Conservation (phyloP, 768 basidiomycete species). For the Lanmaoa pseudosensibilis region DNA sequence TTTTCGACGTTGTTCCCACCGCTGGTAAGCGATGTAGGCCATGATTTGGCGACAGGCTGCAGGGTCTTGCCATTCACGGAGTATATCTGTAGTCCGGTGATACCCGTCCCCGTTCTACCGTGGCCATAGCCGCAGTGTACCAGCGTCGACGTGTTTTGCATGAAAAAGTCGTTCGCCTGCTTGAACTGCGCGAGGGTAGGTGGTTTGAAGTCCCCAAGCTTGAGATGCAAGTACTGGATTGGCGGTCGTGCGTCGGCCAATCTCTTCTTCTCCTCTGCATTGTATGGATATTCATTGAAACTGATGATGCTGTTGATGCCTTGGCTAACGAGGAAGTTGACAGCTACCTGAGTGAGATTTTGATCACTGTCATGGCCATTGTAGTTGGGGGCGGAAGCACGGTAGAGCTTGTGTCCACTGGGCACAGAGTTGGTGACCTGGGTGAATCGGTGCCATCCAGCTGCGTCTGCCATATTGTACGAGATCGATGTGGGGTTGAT, state of each 20-base stretch:
- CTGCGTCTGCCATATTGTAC: slow-evolving; percentile 3
- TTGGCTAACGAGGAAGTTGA: slow-evolving; percentile 15
- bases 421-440: slow-evolving; percentile 14
- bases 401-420: slow-evolving; percentile 16
- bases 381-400: slow-evolving; percentile 27
- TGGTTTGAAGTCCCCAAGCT: slow-evolving; percentile 21
- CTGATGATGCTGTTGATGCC: slow-evolving; percentile 24
- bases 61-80: neutral
- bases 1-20: slow-evolving; percentile 10
- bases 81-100: slow-evolving; percentile 9
- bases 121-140: slow-evolving; percentile 16
- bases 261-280: neutral
- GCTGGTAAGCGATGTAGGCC: neutral
- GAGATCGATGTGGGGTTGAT: neutral
- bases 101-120: slow-evolving; percentile 10
- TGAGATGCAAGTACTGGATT: slow-evolving; percentile 21
- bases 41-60: slow-evolving; percentile 1
- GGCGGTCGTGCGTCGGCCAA: slow-evolving; percentile 1
- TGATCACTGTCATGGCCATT: slow-evolving; percentile 3
- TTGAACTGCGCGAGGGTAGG: slow-evolving; percentile 19
- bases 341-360: slow-evolving; percentile 11
- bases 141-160: slow-evolving; percentile 3
- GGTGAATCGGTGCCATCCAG: slow-evolving; percentile 18
- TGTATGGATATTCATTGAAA: slow-evolving; percentile 20
- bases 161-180: slow-evolving; percentile 17